Base-by-base conservation (phyloP, 306 rosid species). In the Lathyrus oleraceus region DNA sequence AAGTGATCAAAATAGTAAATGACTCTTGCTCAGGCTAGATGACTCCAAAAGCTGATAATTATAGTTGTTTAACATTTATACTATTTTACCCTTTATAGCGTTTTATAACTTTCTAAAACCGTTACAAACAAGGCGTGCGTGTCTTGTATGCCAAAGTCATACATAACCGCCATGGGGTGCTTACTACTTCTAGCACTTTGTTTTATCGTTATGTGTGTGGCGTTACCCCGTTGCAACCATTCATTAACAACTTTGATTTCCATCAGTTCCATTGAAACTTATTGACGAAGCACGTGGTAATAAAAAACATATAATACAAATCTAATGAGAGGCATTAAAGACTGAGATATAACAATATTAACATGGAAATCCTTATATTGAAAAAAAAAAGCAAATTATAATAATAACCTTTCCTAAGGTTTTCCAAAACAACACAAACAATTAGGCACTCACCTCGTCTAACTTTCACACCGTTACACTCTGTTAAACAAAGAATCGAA, bases 281-380 rank as follows among this genome's bases (percentile, higher is more conserved):
- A 44, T 45, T 13, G 63, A 39, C 40, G 8, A 64, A 39, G 27
- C 36, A 39, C 0, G 5, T 5, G 40, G 23, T 20, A 11, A 25
- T n/a, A 30, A 30, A 40, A 40, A 38, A n/a, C 20, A 76, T 38
- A 51, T 38, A 53, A 60, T 10, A 17, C 70, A 62, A 67, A 57
- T 27, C 23, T n/a, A 48, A 17, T 51, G 47, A 17, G 39, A 20
- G 3, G 16, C 74, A 35, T 67, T 25, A 9, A 48, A 47, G 43
- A 48, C 14, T 5, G 7, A 15, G 44, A 36, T 12, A 47, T 12
- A 42, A 43, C 42, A 23, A 58, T 51, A 20, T 51, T 19, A 51
- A 19, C 58, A 51, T 19, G 28, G 0, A 51, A 51, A 51, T 51
- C 58, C 58, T 2, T 1, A 25, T 2, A 25, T 25, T 25, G 3